Conservation (phyloP, 306 rosid genomes). For the Pterocarpus macrocarpus region DNA sequence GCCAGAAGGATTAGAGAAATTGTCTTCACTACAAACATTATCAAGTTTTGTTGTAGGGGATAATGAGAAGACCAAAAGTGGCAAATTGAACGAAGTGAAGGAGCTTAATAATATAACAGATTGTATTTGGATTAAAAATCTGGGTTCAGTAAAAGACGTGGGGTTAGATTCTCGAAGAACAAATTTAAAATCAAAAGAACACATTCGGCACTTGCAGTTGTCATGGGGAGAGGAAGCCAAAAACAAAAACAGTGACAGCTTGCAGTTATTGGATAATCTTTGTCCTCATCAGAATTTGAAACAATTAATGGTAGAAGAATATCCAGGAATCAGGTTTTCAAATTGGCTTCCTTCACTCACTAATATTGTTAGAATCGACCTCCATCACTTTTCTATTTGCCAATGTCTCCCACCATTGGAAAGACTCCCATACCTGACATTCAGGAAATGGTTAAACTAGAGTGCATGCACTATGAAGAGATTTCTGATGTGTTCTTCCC, state of each 20-base stretch:
- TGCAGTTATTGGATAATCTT: too few relatives aligned
- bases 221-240: not conserved
- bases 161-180: not conserved
- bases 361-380: not conserved
- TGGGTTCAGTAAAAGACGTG: not conserved
- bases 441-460: fast-evolving
- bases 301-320: fast-evolving
- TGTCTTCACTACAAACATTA: too few relatives aligned
- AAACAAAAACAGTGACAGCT: not conserved
- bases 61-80: not conserved
- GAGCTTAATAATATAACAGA: not conserved
- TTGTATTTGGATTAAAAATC: not conserved
- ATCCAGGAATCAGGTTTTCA: not conserved
- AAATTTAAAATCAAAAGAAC: not conserved
- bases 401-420: slow-evolving; percentile 28
- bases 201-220: not conserved
- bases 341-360: slow-evolving; percentile 35
- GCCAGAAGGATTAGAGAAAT: too few relatives aligned
- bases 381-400: not conserved
- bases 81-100: not conserved
- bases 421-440: not conserved
- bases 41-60: not conserved
- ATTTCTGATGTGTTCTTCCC: slow-evolving; percentile 29
- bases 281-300: slow-evolving; percentile 11
- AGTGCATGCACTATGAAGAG: slow-evolving; percentile 1